phyloP scores from a whole-genome alignment of 1,139 yeast species.

The Magnusiomyces paraingens region DNA sequence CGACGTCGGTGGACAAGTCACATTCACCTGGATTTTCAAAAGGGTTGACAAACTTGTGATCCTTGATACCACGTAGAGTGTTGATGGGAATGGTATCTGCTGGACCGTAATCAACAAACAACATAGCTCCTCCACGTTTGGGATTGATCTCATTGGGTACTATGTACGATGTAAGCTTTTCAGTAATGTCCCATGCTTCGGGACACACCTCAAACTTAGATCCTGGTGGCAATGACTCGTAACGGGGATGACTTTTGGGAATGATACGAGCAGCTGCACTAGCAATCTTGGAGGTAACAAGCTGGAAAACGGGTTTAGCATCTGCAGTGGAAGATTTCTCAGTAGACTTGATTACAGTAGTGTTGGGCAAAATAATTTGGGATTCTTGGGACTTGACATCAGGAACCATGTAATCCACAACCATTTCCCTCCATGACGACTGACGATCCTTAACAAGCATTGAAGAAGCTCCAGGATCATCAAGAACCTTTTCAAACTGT shows the following conservation, averaged over 20 bases:
- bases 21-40: conserved; percentile 70
- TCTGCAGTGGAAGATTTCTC: conserved; percentile 23
- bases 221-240: conserved; percentile 46
- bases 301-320: conserved; percentile 43
- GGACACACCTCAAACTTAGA: conserved; percentile 70
- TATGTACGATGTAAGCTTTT: conserved; percentile 28
- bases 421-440: conserved; percentile 67
- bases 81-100: conserved; percentile 55
- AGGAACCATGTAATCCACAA: conserved; percentile 48
- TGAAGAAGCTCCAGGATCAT: conserved; percentile 20
- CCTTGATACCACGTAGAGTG: conserved; percentile 65
- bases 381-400: conserved; percentile 16
- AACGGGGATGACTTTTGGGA: conserved; percentile 50
- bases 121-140: conserved; percentile 52
- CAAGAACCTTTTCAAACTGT: conserved; percentile 50
- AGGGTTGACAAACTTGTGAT: conserved; percentile 75
- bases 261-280: conserved; percentile 57
- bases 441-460: conserved; percentile 26
- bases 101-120: conserved; percentile 76
- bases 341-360: conserved; percentile 21
- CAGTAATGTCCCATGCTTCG: conserved; percentile 50
- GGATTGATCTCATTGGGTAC: conserved; percentile 41
- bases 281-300: conserved; percentile 53
- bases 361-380: conserved; percentile 27
- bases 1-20: conserved; percentile 80